Base-by-base conservation (phyloP, 73 alveolate species). In the Paramecium biaurelia region DNA sequence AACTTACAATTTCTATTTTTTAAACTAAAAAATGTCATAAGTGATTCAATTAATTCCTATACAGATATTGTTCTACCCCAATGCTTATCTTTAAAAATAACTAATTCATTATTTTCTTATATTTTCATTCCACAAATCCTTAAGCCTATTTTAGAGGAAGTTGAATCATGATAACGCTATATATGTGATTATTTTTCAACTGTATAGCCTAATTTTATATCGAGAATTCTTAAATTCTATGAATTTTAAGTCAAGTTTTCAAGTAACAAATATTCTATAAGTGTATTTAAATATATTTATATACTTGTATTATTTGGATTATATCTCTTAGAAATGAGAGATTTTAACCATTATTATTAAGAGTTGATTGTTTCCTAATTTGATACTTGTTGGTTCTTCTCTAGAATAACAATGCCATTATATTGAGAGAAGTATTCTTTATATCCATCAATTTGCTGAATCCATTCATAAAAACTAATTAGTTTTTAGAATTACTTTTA, bases 381-480 rank as follows among this genome's bases (percentile, higher is more conserved):
- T 37, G 35, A 74, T 28, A 28, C 11, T 74, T 28, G 11, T 37
- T 37, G 20, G 10, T 34, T 41, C 12, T 28, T n/a, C 18, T 74
- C 32, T 14, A 74, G 26, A 18, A 28, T 37, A 1, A 74, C 24
- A 4, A 74, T 35, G 1, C 87, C 87, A n/a, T 37, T 23, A 74
- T 74, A 74, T 23, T 37, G 9, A 28, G 87, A 41, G 32, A 74
- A 74, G 21, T 15, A 74, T 20, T 74, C 59, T 74, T 41, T 3
- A 34, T 74, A 74, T 4, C 59, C 59, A 8, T 74, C 87, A 15
- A 37, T 37, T 12, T 74, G 57, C 34, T 74, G 18, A 34, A 74
- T 41, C 87, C 87, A 74, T 74, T 74, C 87, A 74, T 74, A 74
- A 74, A 74, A 74, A 21, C 87, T 74, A 74, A 74, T n/a, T 74